A percentile compares a stretch with the other conserved stretches of the same genome.
Conservation (phyloP, 768 basidiomycete genomes). For the Coprinopsis strossmayeri region DNA sequence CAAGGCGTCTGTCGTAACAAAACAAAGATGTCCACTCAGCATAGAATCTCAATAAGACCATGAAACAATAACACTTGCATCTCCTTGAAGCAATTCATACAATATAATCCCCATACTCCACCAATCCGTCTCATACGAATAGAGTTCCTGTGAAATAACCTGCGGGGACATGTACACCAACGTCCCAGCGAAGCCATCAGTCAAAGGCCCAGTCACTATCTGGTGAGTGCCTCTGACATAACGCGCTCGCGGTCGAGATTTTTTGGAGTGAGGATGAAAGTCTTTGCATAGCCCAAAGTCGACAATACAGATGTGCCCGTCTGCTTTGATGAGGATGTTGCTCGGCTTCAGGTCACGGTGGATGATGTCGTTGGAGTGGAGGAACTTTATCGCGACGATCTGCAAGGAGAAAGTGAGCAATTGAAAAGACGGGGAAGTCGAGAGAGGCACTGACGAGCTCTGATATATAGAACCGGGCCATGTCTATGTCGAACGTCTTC, state of each 20-base stretch:
- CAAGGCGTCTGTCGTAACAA: constrained; percentile 5
- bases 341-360: constrained; percentile 16
- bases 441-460: constrained; percentile 11
- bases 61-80: constrained; percentile 8
- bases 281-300: constrained; percentile 16
- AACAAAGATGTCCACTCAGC: neutral
- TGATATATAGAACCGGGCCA: constrained; percentile 12
- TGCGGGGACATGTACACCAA: constrained; percentile 16
- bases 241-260: neutral
- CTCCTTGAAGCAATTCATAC: constrained; percentile 13
- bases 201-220: constrained; percentile 6
- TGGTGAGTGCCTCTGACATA: neutral
- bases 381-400: constrained; percentile 13
- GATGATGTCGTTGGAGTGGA: constrained; percentile 12
- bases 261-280: constrained; percentile 8
- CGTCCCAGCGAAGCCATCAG: constrained; percentile 14
- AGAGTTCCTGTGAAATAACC: constrained; percentile 10
- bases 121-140: constrained; percentile 15
- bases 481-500: constrained; percentile 6
- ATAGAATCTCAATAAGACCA: neutral
- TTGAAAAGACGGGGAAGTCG: neutral
- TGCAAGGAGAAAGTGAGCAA: neutral
- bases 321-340: constrained; percentile 15
- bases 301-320: constrained; percentile 15
- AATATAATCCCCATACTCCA: constrained; percentile 13